phyloP scores from a whole-genome alignment of 1,284 basidiomycete species.

The Xerocomus minutiporus region DNA sequence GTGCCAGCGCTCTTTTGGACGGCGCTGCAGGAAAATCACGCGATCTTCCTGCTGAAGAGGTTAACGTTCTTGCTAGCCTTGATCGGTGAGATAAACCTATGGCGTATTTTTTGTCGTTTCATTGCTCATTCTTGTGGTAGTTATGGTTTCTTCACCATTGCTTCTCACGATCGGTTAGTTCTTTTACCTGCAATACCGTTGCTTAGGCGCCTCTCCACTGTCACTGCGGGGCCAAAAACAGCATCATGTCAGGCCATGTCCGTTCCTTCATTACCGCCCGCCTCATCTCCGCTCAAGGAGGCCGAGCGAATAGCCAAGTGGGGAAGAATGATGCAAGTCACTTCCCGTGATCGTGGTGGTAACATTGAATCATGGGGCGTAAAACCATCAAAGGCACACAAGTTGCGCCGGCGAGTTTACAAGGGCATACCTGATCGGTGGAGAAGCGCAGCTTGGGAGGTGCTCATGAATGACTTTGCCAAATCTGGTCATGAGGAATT shows the following conservation, averaged over 20 bases:
- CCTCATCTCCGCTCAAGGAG: slow-evolving; percentile 58
- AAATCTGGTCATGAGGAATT: slow-evolving; percentile 43
- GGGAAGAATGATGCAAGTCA: slow-evolving; percentile 78
- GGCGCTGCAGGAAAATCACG: slow-evolving; percentile 55
- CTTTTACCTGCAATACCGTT: slow-evolving; percentile 62
- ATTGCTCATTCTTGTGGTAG: slow-evolving; percentile 38
- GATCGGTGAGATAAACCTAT: slow-evolving; percentile 61
- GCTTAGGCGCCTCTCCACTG: slow-evolving; percentile 51
- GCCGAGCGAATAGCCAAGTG: slow-evolving; percentile 76
- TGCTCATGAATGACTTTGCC: slow-evolving; percentile 57
- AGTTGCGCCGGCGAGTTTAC: slow-evolving; percentile 75
- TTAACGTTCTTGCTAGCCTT: slow-evolving; percentile 63
- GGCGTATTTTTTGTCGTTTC: slow-evolving; percentile 10
- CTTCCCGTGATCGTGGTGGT: slow-evolving; percentile 66
- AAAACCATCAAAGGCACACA: slow-evolving; percentile 54
- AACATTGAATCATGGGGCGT: slow-evolving; percentile 77
- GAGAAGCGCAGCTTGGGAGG: slow-evolving; percentile 89
- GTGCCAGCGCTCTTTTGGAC: slow-evolving; percentile 51
- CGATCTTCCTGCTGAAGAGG: slow-evolving; percentile 60
- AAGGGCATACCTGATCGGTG: slow-evolving; percentile 98
- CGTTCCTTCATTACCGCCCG: slow-evolving; percentile 45
- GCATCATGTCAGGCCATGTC: slow-evolving; percentile 39
- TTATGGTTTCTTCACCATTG: slow-evolving; percentile 79
- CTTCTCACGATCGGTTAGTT: slow-evolving; percentile 75
- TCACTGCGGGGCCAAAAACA: slow-evolving; percentile 42